Evolutionary conservation across 2,329 filamentous ascomycete species (phyloP), one percentile per base, ranked within the genome.

Genomic region (Reticulascus tulasneorum): DNA sequence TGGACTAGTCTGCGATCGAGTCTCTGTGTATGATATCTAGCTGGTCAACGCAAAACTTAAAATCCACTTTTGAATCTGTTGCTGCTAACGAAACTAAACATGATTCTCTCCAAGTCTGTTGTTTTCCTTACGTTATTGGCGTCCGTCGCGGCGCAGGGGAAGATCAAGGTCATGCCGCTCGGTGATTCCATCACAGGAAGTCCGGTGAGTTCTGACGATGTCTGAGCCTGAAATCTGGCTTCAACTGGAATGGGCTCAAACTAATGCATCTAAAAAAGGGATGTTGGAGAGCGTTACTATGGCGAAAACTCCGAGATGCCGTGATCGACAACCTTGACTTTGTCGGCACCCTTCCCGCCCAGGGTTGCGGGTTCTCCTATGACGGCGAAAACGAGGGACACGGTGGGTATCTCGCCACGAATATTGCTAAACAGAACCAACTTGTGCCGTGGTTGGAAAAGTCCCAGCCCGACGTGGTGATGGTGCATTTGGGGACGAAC

Each of bases 401-500:
- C 42, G 54, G 63, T 4, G 64, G 66, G 6, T 58, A 53, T 19
- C 54, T 58, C 2, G 65, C 61, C 12, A 60, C 58, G 10, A 56
- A 59, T 21, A 65, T 63, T 30, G 62, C 58, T 4, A 47, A 50
- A 15, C 52, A 63, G 21, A 58, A 60, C 20, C 53, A 58, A 31
- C 56, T 69, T 4, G 51, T 52, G 1, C 49, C 45, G 13, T 69
- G 64, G 64, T 51, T 71, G 9, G 42, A 53, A 4, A 40, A 50
- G 17, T 54, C 61, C 9, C 53, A 55, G 3, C 62, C 65, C 0
- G 63, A 69, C 40, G 51, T 69, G n/a, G 57, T 69, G 28, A 52
- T 67, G 51, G 66, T 69, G 63, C 62, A 68, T 42, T 50, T 71
- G 3, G 64, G 62, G 5, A 64, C 63, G 10, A 66, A 67, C 52